A percentile compares a stretch with the other conserved stretches of the same genome.
Evolutionary conservation across 1,284 basidiomycete species (phyloP).

Genomic region (Peniophora sp.): DNA sequence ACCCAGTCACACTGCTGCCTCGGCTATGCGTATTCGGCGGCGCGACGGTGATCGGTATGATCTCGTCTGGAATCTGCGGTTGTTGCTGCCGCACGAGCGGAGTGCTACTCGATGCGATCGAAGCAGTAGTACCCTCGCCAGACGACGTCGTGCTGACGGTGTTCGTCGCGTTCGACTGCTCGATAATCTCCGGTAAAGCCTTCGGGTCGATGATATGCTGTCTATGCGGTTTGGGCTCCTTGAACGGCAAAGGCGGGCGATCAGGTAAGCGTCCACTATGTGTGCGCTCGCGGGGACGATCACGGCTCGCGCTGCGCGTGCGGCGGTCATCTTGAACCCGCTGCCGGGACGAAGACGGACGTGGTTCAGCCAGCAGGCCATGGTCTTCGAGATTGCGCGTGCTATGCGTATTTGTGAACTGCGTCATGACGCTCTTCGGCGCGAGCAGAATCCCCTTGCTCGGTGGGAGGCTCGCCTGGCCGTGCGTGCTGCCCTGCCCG

Average conservation of each 20-base stretch:
- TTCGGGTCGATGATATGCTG: slow-evolving; percentile 1
- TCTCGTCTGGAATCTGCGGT: not conserved
- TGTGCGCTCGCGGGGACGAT: not conserved
- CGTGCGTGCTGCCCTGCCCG: too few species aligned
- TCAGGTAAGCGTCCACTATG: not conserved
- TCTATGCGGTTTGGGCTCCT: not conserved
- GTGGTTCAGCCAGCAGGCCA: slow-evolving; percentile 49
- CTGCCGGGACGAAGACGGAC: not conserved
- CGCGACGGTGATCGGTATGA: not conserved
- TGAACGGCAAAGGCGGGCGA: slow-evolving; percentile 1
- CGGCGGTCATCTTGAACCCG: slow-evolving; percentile 10
- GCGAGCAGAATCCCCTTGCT: slow-evolving; percentile 55
- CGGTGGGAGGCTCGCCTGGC: slow-evolving; percentile 21
- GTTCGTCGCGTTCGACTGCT: not conserved
- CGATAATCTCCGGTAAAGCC: not conserved
- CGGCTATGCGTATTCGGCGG: not conserved
- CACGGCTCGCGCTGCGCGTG: not conserved
- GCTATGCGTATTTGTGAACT: slow-evolving; percentile 72
- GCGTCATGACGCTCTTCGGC: slow-evolving; percentile 62
- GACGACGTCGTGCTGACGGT: not conserved
- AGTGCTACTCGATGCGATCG: not conserved
- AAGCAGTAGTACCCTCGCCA: not conserved
- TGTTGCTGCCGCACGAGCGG: not conserved
- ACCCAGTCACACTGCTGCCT: not conserved
- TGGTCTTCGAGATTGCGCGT: slow-evolving; percentile 61